A percentile compares a stretch with the other conserved stretches of the same genome.
These are phyloP conservation scores for Globisporangium paroecandrum DNA, from an alignment of 352 stramenopile species.

Conservation along the genomic window DNA sequence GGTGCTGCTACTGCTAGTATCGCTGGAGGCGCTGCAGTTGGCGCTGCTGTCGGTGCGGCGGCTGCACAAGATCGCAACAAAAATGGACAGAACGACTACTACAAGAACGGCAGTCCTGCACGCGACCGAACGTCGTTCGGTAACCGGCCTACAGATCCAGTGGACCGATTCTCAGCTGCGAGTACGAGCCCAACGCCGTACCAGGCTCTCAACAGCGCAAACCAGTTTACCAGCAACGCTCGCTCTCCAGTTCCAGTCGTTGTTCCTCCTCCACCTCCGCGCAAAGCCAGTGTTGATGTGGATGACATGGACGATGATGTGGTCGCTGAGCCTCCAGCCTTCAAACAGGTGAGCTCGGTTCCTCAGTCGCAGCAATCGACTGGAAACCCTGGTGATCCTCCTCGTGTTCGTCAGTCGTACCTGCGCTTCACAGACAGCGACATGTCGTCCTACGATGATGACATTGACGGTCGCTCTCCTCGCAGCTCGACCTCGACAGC, in stretches of 20 bases:
- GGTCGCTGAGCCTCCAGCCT: slow-evolving; percentile 21
- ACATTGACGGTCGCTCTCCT: slow-evolving; percentile 18
- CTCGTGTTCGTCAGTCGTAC: slow-evolving; percentile 15
- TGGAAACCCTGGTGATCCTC: not conserved
- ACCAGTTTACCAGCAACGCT: slow-evolving; percentile 7
- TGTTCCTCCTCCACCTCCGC: slow-evolving; percentile 2
- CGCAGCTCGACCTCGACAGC: not conserved
- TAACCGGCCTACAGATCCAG: not conserved
- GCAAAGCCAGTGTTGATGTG: slow-evolving; percentile 34
- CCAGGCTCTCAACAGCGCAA: slow-evolving; percentile 1
- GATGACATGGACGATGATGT: slow-evolving; percentile 34
- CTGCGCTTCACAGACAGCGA: slow-evolving; percentile 22
- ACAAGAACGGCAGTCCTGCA: slow-evolving; percentile 5
- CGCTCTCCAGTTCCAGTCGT: slow-evolving; percentile 4
- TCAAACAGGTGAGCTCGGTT: slow-evolving; percentile 8
- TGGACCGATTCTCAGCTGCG: slow-evolving; percentile 7
- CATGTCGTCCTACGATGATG: slow-evolving; percentile 18
- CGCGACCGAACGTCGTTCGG: not conserved
- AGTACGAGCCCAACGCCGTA: slow-evolving; percentile 8
- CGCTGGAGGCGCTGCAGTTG: slow-evolving; percentile 4
- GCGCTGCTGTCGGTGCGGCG: slow-evolving; percentile 7
- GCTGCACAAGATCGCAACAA: slow-evolving; percentile 9
- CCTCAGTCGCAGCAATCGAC: slow-evolving; percentile 12
- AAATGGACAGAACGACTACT: slow-evolving; percentile 9
- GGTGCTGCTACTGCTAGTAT: slow-evolving; percentile 2